Evolutionary conservation across 1,139 yeast genomes (phyloP).

Genomic region (Geotrichum restrictum): DNA sequence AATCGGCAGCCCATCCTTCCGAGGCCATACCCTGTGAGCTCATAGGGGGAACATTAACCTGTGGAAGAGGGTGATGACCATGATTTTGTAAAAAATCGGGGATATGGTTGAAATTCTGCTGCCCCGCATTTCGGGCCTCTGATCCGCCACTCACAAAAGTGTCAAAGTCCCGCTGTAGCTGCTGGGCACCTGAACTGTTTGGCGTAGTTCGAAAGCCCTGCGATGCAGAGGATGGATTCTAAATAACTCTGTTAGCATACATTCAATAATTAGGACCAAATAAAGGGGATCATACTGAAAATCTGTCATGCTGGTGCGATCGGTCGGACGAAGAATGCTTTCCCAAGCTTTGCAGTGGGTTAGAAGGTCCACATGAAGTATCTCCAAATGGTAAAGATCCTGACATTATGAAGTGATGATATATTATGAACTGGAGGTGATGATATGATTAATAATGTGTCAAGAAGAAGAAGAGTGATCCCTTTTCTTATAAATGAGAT

Average conservation of each 20-base stretch:
- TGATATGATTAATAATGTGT: too few species aligned
- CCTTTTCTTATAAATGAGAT: too few species aligned
- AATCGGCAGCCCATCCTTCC: conserved; percentile 12
- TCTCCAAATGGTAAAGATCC: conserved; percentile 6
- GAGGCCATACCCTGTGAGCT: neutral
- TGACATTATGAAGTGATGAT: conserved; percentile 18
- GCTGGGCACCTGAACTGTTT: conserved; percentile 8
- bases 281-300: conserved; percentile 13
- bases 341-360: conserved; percentile 35
- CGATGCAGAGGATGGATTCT: conserved; percentile 11
- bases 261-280: conserved; percentile 12
- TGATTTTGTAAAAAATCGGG: conserved; percentile 19
- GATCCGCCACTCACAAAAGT: conserved; percentile 8
- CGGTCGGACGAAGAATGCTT: conserved; percentile 33
- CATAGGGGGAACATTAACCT: neutral
- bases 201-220: conserved; percentile 4
- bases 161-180: conserved; percentile 16
- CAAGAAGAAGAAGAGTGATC: too few species aligned
- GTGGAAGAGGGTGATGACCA: conserved; percentile 4
- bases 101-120: conserved; percentile 21
- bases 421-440: neutral
- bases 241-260: conserved; percentile 6
- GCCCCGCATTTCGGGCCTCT: conserved; percentile 5
- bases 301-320: conserved; percentile 33
- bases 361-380: conserved; percentile 38